Evolutionary conservation across 768 basidiomycete genomes (phyloP).

Genomic region (Boletales sp.): DNA sequence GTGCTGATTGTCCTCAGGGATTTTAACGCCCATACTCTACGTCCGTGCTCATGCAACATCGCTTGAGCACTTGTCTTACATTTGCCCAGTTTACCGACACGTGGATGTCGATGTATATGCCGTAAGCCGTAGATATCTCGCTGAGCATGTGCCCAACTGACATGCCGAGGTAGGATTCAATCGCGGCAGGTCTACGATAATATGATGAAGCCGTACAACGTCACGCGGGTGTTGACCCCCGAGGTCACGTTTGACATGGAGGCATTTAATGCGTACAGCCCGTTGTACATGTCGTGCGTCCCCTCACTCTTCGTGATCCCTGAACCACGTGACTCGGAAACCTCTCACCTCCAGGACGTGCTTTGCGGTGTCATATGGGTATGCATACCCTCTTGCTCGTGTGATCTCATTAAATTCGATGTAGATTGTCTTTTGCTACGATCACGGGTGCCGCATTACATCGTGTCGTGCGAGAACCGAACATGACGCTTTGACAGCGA

Average conservation of each 20-base stretch:
- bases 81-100: conserved; percentile 52
- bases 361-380: conserved; percentile 32
- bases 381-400: not conserved
- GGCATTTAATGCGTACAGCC: conserved; percentile 54
- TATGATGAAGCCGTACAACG: conserved; percentile 51
- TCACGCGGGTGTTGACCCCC: conserved; percentile 50
- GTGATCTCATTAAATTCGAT: conserved; percentile 36
- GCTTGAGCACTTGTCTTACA: conserved; percentile 25
- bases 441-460: conserved; percentile 52
- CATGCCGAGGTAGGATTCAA: conserved; percentile 42
- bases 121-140: conserved; percentile 34
- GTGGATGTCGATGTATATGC: conserved; percentile 58
- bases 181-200: conserved; percentile 64
- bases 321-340: conserved; percentile 2
- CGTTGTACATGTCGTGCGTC: conserved; percentile 51
- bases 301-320: not conserved
- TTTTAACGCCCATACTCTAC: conserved; percentile 34
- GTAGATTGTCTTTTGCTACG: conserved; percentile 73
- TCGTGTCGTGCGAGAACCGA: not conserved
- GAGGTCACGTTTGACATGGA: conserved; percentile 52
- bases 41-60: conserved; percentile 42
- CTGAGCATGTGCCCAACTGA: not conserved
- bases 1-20: conserved; percentile 19
- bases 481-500: conserved; percentile 16
- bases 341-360: conserved; percentile 12